These are phyloP conservation scores for Fusarium newnesense DNA, from an alignment of 2,329 filamentous ascomycete genomes.

Conservation along the genomic window DNA sequence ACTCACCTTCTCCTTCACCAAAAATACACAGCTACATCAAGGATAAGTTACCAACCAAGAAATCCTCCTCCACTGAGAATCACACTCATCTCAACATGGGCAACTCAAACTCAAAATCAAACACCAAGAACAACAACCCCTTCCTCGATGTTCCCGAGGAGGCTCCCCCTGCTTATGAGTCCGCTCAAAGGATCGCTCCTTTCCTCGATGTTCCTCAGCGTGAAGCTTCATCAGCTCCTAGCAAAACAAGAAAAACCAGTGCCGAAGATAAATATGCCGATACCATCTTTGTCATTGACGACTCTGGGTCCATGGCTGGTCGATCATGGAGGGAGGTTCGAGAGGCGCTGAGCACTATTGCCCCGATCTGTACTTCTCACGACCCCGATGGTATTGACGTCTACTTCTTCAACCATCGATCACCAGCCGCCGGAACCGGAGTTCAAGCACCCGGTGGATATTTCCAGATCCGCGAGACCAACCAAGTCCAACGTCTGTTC, in stretches of 20 bases:
- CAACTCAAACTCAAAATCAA: constrained; percentile 5
- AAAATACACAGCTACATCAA: constrained; percentile 44
- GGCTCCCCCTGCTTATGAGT: constrained; percentile 52
- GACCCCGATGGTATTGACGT: constrained; percentile 90
- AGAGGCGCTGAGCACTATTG: constrained; percentile 75
- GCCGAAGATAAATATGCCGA: constrained; percentile 79
- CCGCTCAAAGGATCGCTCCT: not conserved
- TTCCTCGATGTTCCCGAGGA: constrained; percentile 33
- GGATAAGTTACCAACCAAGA: constrained; percentile 48
- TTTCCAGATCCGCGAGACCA: constrained; percentile 68
- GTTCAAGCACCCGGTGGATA: constrained; percentile 64
- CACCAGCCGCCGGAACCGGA: constrained; percentile 49
- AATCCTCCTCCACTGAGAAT: not conserved
- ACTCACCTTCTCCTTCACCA: constrained; percentile 12
- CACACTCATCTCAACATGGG: constrained; percentile 6
- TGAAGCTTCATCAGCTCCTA: constrained; percentile 23
- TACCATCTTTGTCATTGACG: constrained; percentile 90
- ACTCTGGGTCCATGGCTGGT: constrained; percentile 87
- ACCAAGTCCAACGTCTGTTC: constrained; percentile 76
- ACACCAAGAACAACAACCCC: not conserved
- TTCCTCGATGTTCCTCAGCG: constrained; percentile 27
- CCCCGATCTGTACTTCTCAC: constrained; percentile 82
- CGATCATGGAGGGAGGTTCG: constrained; percentile 80
- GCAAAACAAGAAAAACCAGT: constrained; percentile 47
- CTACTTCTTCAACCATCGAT: constrained; percentile 84